A percentile compares a stretch with the other conserved stretches of the same genome.
phyloP scores from a whole-genome alignment of 768 basidiomycete genomes.

The Strobilomyces dryophilus region DNA sequence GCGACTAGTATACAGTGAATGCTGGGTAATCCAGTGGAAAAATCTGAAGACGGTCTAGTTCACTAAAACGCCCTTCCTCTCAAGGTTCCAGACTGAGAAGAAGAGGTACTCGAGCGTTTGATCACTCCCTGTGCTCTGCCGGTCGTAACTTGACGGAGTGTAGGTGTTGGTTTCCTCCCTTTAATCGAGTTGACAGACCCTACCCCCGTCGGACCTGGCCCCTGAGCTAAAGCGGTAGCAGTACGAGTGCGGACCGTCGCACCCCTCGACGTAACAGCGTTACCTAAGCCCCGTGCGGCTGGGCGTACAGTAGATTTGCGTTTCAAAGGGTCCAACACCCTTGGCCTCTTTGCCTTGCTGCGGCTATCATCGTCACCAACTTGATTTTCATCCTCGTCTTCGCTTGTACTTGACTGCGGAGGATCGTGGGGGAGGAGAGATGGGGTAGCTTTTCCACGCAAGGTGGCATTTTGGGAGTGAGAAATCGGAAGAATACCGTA shows the following conservation, averaged over 20 bases:
- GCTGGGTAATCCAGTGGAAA: not conserved
- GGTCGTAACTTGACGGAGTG: slow-evolving; percentile 8
- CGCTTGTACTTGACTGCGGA: slow-evolving; percentile 21
- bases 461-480: slow-evolving; percentile 22
- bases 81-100: slow-evolving; percentile 26
- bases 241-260: slow-evolving; percentile 7
- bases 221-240: slow-evolving; percentile 9
- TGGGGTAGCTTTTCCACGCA: slow-evolving; percentile 21
- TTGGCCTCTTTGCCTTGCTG: slow-evolving; percentile 23
- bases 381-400: slow-evolving; percentile 18
- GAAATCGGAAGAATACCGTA: not conserved
- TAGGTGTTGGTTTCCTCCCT: slow-evolving; percentile 10
- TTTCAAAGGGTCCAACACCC: slow-evolving; percentile 21
- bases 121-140: slow-evolving; percentile 9
- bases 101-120: slow-evolving; percentile 23
- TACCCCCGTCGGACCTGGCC: slow-evolving; percentile 5
- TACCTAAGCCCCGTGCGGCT: slow-evolving; percentile 7
- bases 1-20: slow-evolving; percentile 25
- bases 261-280: slow-evolving; percentile 6
- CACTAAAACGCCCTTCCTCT: slow-evolving; percentile 16
- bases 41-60: not conserved
- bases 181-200: slow-evolving; percentile 11
- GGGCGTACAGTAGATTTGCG: slow-evolving; percentile 28
- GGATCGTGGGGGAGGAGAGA: slow-evolving; percentile 7
- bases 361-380: slow-evolving; percentile 4